A percentile compares a stretch with the other conserved stretches of the same genome.
phyloP scores from a whole-genome alignment of 2,329 filamentous ascomycete genomes.

The Paraphoma sp. region DNA sequence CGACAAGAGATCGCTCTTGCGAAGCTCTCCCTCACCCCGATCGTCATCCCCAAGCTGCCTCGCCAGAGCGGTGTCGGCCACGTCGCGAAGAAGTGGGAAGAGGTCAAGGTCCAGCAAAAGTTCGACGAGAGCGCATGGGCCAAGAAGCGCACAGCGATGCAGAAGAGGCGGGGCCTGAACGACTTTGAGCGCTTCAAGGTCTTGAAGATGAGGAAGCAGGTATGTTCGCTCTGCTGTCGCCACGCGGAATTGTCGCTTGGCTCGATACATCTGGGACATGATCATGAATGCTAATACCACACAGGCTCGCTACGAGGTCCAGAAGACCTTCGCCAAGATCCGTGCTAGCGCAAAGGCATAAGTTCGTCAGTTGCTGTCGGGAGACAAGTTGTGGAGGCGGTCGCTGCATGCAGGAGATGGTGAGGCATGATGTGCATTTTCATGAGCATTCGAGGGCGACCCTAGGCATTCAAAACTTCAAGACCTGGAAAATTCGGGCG shows the following conservation, averaged over 20 bases:
- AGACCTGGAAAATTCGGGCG: slow-evolving; percentile 42
- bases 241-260: background rate
- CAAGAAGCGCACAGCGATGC: slow-evolving; percentile 86
- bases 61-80: slow-evolving; percentile 81
- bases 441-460: slow-evolving; percentile 47
- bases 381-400: slow-evolving; percentile 33
- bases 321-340: slow-evolving; percentile 94
- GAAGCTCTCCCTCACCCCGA: slow-evolving; percentile 85
- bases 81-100: slow-evolving; percentile 90
- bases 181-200: slow-evolving; percentile 99
- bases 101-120: slow-evolving; percentile 88
- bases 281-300: slow-evolving; percentile 23
- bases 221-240: slow-evolving; percentile 52
- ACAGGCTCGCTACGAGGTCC: slow-evolving; percentile 89
- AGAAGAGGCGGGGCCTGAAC: slow-evolving; percentile 88
- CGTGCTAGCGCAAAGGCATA: slow-evolving; percentile 50
- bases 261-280: background rate
- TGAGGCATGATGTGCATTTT: slow-evolving; percentile 48
- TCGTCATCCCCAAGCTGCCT: slow-evolving; percentile 85
- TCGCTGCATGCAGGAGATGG: slow-evolving; percentile 39
- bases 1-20: slow-evolving; percentile 86
- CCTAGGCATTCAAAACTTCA: slow-evolving; percentile 49
- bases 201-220: slow-evolving; percentile 98
- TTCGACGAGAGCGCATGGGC: slow-evolving; percentile 92
- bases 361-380: slow-evolving; percentile 36